phyloP scores from a whole-genome alignment of 208 protist genomes.

The Crithidia thermophila region DNA sequence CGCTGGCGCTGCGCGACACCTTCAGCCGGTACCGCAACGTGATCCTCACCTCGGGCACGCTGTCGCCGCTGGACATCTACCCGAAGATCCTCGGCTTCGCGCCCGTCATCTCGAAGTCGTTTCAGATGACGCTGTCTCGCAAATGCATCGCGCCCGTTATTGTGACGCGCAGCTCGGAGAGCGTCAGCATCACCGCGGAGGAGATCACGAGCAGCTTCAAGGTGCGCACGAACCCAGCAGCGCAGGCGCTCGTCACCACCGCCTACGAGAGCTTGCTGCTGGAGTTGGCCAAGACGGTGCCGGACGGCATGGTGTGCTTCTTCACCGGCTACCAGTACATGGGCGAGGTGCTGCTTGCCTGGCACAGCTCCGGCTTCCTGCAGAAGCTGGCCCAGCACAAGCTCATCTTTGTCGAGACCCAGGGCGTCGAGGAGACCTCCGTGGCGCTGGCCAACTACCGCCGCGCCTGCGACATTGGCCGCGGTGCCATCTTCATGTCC shows the following conservation, averaged over 20 bases:
- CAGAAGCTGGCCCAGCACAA: conserved; percentile 95
- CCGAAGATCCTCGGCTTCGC: conserved; percentile 98
- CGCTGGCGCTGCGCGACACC: conserved; percentile 96
- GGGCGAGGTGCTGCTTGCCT: conserved; percentile 92
- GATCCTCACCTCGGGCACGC: conserved; percentile 98
- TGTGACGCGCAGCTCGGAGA: conserved; percentile 87
- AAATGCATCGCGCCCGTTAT: conserved; percentile 96
- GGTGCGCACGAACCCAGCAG: conserved; percentile 74
- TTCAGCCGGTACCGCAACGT: conserved; percentile 96
- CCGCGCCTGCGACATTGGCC: conserved; percentile 97
- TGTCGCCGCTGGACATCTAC: conserved; percentile 99
- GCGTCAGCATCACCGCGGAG: conserved; percentile 86
- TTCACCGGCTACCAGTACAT: conserved; percentile 97
- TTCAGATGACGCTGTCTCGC: conserved; percentile 96
- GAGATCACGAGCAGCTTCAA: conserved; percentile 92
- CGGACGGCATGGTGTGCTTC: conserved; percentile 99
- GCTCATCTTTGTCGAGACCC: conserved; percentile 99
- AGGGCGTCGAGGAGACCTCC: conserved; percentile 96
- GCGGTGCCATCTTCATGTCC: conserved; percentile 98
- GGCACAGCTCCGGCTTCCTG: conserved; percentile 94
- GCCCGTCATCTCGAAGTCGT: conserved; percentile 91
- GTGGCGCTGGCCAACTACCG: conserved; percentile 98
- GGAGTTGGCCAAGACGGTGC: conserved; percentile 94
- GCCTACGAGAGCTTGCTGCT: conserved; percentile 97
- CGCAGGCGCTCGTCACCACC: conserved; percentile 92